phyloP scores from a whole-genome alignment of 345 rosid species.

The Turritis glabra region DNA sequence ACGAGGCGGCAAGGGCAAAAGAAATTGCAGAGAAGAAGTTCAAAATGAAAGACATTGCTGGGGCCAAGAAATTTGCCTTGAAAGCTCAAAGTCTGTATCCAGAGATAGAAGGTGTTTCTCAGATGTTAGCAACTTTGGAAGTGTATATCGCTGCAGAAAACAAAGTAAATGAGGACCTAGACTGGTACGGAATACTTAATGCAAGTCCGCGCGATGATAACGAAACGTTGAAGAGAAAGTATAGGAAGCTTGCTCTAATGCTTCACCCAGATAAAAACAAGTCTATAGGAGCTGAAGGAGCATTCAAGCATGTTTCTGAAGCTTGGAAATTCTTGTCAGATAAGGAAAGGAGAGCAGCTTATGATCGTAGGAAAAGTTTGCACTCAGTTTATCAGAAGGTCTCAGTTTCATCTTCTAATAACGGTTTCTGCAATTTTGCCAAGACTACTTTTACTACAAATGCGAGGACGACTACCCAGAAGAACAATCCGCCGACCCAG shows the following conservation, averaged over 20 bases:
- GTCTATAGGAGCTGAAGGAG: constrained; percentile 69
- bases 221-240: constrained; percentile 58
- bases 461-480: constrained; percentile 33
- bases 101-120: constrained; percentile 54
- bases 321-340: constrained; percentile 85
- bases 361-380: constrained; percentile 53
- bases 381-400: constrained; percentile 43
- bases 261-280: constrained; percentile 77
- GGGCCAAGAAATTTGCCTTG: constrained; percentile 68
- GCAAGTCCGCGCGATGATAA: constrained; percentile 54
- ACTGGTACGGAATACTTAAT: constrained; percentile 64
- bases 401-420: constrained; percentile 46
- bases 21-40: constrained; percentile 71
- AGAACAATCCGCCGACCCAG: constrained; percentile 35
- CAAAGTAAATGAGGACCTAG: constrained; percentile 47
- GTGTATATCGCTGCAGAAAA: constrained; percentile 53
- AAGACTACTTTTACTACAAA: constrained; percentile 39
- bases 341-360: constrained; percentile 52
- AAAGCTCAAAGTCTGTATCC: constrained; percentile 74
- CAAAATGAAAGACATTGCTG: constrained; percentile 45
- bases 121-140: constrained; percentile 57
- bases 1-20: constrained; percentile 66
- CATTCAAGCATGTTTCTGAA: constrained; percentile 59
- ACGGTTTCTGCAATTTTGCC: constrained; percentile 46
- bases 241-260: constrained; percentile 61